Evolutionary conservation across 805 yeast species (phyloP).

Genomic region (Wickerhamomyces tratensis): DNA sequence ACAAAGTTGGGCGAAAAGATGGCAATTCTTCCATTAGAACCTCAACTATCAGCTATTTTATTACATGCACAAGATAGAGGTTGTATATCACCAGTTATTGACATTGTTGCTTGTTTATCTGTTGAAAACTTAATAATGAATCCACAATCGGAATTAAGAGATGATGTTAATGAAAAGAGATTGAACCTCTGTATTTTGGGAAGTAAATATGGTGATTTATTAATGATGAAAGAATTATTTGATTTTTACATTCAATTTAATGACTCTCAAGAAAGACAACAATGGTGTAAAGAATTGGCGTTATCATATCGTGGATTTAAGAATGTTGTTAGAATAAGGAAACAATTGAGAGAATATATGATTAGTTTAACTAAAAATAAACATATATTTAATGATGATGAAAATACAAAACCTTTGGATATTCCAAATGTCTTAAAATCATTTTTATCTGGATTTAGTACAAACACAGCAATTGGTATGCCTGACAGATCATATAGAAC

Average conservation of each 20-base stretch:
- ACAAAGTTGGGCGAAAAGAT: slow-evolving; percentile 76
- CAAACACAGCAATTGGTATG: slow-evolving; percentile 87
- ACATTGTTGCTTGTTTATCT: slow-evolving; percentile 85
- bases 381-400: slow-evolving; percentile 15
- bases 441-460: slow-evolving; percentile 74
- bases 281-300: slow-evolving; percentile 78
- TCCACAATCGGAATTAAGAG: slow-evolving; percentile 73
- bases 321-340: slow-evolving; percentile 65
- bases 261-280: slow-evolving; percentile 45
- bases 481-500: slow-evolving; percentile 92
- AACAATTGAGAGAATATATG: slow-evolving; percentile 69
- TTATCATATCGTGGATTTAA: slow-evolving; percentile 72
- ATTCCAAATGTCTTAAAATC: slow-evolving; percentile 58
- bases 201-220: slow-evolving; percentile 69
- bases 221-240: slow-evolving; percentile 71
- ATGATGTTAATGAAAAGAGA: slow-evolving; percentile 73
- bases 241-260: slow-evolving; percentile 40
- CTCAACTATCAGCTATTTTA: slow-evolving; percentile 81
- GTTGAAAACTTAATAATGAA: slow-evolving; percentile 82
- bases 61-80: slow-evolving; percentile 48
- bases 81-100: slow-evolving; percentile 62
- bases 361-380: slow-evolving; percentile 31
- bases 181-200: slow-evolving; percentile 64
- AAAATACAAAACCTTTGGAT: slow-evolving; percentile 28
- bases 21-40: slow-evolving; percentile 88